Conservation (phyloP, 257 asterid species). For the Penstemon eatonii region DNA sequence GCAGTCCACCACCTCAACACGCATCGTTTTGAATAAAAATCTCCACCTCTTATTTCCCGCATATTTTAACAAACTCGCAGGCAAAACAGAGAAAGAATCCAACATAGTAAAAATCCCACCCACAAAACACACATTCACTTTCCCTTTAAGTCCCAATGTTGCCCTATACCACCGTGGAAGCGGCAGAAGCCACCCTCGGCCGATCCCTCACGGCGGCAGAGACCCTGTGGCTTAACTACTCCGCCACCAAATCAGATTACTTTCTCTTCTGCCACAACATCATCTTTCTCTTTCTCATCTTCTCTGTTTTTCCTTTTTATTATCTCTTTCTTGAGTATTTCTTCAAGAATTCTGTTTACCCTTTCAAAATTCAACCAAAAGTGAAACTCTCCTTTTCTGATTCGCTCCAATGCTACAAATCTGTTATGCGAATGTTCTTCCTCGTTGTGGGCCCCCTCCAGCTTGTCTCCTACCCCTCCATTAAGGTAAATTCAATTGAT, state of each 20-base stretch:
- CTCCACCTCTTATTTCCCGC: constrained; percentile 21
- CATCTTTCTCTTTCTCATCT: constrained; percentile 73
- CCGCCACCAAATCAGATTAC: constrained; percentile 89
- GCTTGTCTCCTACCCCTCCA: constrained; percentile 77
- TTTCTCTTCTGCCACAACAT: constrained; percentile 84
- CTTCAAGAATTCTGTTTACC: constrained; percentile 35
- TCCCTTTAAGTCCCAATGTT: constrained; percentile 46
- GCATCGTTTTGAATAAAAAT: constrained; percentile 20
- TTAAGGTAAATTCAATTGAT: constrained; percentile 43
- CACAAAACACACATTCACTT: neutral
- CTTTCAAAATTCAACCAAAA: constrained; percentile 82
- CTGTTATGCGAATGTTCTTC: constrained; percentile 87
- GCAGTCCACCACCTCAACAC: neutral
- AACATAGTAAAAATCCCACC: neutral
- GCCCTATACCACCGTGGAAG: constrained; percentile 74
- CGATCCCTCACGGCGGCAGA: constrained; percentile 72
- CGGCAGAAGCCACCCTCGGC: constrained; percentile 76
- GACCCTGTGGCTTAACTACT: constrained; percentile 78
- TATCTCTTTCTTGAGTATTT: constrained; percentile 62
- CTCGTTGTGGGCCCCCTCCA: constrained; percentile 92
- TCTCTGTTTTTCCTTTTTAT: constrained; percentile 74
- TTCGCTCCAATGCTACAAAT: constrained; percentile 62
- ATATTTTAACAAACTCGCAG: constrained; percentile 23
- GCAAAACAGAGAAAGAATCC: neutral
- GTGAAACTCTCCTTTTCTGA: constrained; percentile 65